Evolutionary conservation across 1,139 yeast genomes (phyloP).

Genomic region (Candida mesenterica): DNA sequence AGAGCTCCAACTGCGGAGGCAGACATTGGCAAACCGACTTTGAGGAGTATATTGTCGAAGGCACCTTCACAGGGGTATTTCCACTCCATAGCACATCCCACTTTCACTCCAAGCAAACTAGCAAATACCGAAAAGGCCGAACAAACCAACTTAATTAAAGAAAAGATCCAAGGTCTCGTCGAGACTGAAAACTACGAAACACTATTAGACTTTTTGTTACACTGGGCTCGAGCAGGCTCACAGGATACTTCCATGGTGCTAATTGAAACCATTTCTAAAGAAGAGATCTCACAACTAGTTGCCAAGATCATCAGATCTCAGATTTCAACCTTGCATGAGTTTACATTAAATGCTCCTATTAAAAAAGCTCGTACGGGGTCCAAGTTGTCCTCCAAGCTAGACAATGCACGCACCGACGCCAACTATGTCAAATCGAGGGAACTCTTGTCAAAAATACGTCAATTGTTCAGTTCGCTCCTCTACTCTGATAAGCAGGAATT

Average conservation of each 20-base stretch:
- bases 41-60: constrained; percentile 4
- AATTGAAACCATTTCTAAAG: constrained; percentile 16
- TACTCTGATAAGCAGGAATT: constrained; percentile 19
- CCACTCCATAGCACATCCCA: constrained; percentile 7
- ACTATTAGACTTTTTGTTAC: constrained; percentile 22
- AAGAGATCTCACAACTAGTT: constrained; percentile 28
- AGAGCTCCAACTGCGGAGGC: background rate
- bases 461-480: constrained; percentile 28
- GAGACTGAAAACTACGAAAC: constrained; percentile 19
- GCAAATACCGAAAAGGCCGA: background rate
- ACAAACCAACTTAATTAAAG: constrained; percentile 9
- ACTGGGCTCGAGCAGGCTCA: constrained; percentile 14
- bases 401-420: constrained; percentile 6
- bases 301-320: constrained; percentile 24
- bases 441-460: constrained; percentile 24
- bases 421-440: constrained; percentile 12
- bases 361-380: constrained; percentile 9
- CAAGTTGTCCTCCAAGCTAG: constrained; percentile 12
- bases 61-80: constrained; percentile 12
- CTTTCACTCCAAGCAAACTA: constrained; percentile 6
- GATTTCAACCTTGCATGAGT: constrained; percentile 14
- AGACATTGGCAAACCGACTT: background rate
- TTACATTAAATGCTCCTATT: constrained; percentile 11
- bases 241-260: constrained; percentile 8
- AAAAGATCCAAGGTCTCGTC: constrained; percentile 18